Conservation (phyloP, 2,329 filamentous ascomycete species). For the Epichloe gansuensis region DNA sequence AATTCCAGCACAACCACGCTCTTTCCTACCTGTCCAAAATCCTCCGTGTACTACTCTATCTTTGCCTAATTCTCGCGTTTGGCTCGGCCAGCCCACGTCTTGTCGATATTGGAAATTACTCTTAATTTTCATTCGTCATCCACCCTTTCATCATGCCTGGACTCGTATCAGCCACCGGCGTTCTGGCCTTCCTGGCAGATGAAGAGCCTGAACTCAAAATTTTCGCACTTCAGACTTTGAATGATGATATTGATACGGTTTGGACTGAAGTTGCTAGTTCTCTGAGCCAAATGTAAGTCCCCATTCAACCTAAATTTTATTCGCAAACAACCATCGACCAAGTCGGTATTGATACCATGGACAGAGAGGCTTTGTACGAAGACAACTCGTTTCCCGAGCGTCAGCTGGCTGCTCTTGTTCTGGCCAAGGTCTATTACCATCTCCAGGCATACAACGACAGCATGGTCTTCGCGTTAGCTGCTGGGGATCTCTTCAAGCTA, state of each 20-base stretch:
- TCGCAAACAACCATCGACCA: not conserved
- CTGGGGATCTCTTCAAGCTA: conserved; percentile 89
- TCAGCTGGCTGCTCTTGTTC: conserved; percentile 84
- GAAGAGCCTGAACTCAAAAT: conserved; percentile 89
- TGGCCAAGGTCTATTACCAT: conserved; percentile 98
- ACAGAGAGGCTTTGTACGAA: conserved; percentile 91
- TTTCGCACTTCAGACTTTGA: conserved; percentile 88
- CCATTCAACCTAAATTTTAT: not conserved
- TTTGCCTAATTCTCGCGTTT: no score
- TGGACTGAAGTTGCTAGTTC: conserved; percentile 95
- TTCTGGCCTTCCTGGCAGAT: conserved; percentile 90
- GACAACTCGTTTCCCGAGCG: conserved; percentile 90
- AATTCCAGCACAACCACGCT: not conserved
- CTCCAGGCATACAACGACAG: conserved; percentile 98
- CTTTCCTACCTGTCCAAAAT: not conserved
- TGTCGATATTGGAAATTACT: not conserved
- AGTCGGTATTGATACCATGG: not conserved
- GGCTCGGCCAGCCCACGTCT: not conserved
- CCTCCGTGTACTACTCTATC: not conserved
- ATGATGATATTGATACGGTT: conserved; percentile 90
- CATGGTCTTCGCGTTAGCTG: conserved; percentile 93
- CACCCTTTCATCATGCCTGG: conserved; percentile 58
- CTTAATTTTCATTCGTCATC: conserved; percentile 2
- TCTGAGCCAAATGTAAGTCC: conserved; percentile 74
- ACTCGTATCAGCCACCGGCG: conserved; percentile 84